Percentiles rank a stretch among this genome's conserved stretches.
Conservation (phyloP, 305 asterid genomes). For the Fraxinus nigra region DNA sequence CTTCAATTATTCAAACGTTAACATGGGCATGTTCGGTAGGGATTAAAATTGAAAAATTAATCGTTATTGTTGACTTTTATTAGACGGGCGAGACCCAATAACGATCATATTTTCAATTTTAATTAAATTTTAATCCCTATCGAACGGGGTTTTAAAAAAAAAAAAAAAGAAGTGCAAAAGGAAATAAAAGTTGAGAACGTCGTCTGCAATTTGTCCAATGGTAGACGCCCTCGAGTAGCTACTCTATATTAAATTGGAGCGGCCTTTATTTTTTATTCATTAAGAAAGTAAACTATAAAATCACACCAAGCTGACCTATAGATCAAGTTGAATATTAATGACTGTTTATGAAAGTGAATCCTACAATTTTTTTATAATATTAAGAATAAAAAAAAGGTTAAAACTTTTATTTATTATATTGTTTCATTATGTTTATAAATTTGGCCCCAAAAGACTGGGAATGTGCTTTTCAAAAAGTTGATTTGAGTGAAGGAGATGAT, state of each 20-base stretch:
- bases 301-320: not conserved
- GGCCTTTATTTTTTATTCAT: not conserved
- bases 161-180: not conserved
- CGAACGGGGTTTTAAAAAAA: too few species aligned
- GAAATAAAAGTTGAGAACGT: not conserved
- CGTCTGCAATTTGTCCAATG: not conserved
- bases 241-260: not conserved
- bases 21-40: too few species aligned
- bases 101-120: too few species aligned
- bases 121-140: too few species aligned
- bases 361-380: not conserved
- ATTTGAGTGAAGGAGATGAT: too few species aligned
- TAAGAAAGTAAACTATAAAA: not conserved
- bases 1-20: not conserved
- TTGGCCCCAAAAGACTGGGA: not conserved
- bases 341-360: not conserved
- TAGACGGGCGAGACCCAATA: too few species aligned
- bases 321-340: not conserved
- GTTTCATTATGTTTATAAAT: not conserved
- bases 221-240: not conserved
- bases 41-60: too few species aligned
- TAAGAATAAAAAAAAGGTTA: too few species aligned
- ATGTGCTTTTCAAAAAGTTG: too few species aligned
- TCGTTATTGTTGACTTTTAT: too few species aligned
- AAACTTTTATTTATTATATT: too few species aligned